Base-by-base conservation (phyloP, 2,329 filamentous ascomycete genomes). In the Alternaria incomplexa region DNA sequence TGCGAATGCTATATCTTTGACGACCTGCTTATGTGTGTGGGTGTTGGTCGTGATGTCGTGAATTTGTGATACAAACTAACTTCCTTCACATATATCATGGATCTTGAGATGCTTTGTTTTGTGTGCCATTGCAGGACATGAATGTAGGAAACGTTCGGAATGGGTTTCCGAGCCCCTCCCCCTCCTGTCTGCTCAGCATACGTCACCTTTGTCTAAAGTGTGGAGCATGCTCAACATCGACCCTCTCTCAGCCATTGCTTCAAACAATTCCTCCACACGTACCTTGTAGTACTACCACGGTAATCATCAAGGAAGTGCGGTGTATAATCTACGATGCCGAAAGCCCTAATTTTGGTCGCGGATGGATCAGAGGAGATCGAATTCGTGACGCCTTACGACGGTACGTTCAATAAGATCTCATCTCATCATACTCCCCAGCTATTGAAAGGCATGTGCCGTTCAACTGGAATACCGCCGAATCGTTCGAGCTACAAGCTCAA, bases 351-450 rank as follows among this genome's bases (percentile, higher is more conserved):
- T 4, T 69, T 81, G 9, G 67, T 81, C 13, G 78, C 79, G 4
- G 78, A 81, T 67, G 80, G 79, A 43, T 74, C 73, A 1, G 80
- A 81, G 65, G 80, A 81, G 65, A 81, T 81, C 58, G 79, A 81
- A 57, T 81, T 80, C 52, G 77, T 81, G 8, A 81, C 78, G 5
- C 73, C 78, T 2, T 80, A 81, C 48, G 79, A 81, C 71, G 78
- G 77, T 80, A 68, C 23, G 69, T 46, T 36, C 3, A 36, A 5
- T 15, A 5, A 0, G 13, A 1, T 36, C 30, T n/a, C n/a, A n/a
- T n/a, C n/a, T n/a, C n/a, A n/a, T n/a, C n/a, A n/a, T n/a, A n/a
- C n/a, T n/a, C n/a, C n/a, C n/a, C n/a, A n/a, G n/a, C n/a, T n/a
- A n/a, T n/a, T n/a, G n/a, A n/a, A n/a, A n/a, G n/a, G n/a, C n/a